phyloP scores from a whole-genome alignment of 768 basidiomycete genomes.

The Termitomyces sp. region DNA sequence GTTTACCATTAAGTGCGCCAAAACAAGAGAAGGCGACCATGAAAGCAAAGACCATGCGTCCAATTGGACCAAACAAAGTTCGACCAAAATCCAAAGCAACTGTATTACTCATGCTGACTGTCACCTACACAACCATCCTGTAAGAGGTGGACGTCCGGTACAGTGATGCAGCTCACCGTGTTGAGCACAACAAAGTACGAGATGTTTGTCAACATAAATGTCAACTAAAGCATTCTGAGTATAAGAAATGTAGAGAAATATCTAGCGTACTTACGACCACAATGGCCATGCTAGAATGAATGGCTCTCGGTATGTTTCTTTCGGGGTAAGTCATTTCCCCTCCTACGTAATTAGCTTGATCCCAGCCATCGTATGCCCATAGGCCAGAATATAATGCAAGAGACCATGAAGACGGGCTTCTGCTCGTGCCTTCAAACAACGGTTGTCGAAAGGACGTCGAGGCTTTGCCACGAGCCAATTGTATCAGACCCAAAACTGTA shows the following conservation, averaged over 20 bases:
- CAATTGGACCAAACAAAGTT: constrained; percentile 80
- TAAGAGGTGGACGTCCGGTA: no score
- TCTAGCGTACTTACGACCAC: constrained; percentile 55
- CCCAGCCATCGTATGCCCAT: constrained; percentile 98
- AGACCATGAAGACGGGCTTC: constrained; percentile 81
- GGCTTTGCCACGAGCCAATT: constrained; percentile 66
- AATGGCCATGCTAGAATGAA: constrained; percentile 86
- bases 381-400: constrained; percentile 94
- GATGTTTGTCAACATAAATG: constrained; percentile 81
- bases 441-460: constrained; percentile 64
- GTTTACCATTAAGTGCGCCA: constrained; percentile 83
- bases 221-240: constrained; percentile 35
- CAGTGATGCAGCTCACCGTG: constrained; percentile 41
- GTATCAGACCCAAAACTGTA: constrained; percentile 74
- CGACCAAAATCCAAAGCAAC: constrained; percentile 92
- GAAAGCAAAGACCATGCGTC: constrained; percentile 81
- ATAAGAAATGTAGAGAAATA: not conserved
- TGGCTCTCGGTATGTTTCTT: constrained; percentile 83
- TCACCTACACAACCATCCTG: constrained; percentile 31
- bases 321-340: constrained; percentile 83
- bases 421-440: constrained; percentile 72
- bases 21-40: constrained; percentile 96
- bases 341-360: constrained; percentile 87
- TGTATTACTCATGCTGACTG: constrained; percentile 78
- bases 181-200: constrained; percentile 95